Conservation (phyloP, 148 eudicot genomes). For the Rhododendron williamsianum region DNA sequence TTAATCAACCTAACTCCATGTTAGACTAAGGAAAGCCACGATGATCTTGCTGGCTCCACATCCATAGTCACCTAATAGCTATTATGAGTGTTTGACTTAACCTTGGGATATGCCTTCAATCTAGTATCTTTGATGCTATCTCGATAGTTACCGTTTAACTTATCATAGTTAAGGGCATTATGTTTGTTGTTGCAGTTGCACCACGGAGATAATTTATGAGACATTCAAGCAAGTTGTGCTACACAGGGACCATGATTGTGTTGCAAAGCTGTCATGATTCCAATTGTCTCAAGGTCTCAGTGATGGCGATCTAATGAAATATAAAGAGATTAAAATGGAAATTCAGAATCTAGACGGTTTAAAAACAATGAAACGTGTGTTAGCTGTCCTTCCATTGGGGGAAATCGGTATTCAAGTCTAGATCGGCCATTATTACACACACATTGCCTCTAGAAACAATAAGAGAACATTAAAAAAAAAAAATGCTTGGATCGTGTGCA, state of each 20-base stretch:
- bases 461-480: background rate
- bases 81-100: background rate
- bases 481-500: background rate
- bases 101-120: background rate
- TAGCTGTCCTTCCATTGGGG: background rate
- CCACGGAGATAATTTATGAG: too few relatives aligned
- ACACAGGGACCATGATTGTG: background rate
- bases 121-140: background rate
- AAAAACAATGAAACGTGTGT: background rate
- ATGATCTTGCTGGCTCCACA: too few relatives aligned
- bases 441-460: background rate
- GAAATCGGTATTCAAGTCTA: background rate
- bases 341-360: background rate
- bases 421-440: background rate
- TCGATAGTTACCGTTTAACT: background rate
- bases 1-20: too few relatives aligned
- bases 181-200: too few relatives aligned
- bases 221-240: background rate
- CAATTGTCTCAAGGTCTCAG: background rate
- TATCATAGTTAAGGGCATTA: too few relatives aligned
- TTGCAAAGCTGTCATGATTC: background rate
- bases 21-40: too few relatives aligned
- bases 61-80: background rate
- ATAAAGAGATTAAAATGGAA: background rate
- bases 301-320: background rate